Base-by-base conservation (phyloP, 768 basidiomycete species). In the Boletus rubroflammeus region DNA sequence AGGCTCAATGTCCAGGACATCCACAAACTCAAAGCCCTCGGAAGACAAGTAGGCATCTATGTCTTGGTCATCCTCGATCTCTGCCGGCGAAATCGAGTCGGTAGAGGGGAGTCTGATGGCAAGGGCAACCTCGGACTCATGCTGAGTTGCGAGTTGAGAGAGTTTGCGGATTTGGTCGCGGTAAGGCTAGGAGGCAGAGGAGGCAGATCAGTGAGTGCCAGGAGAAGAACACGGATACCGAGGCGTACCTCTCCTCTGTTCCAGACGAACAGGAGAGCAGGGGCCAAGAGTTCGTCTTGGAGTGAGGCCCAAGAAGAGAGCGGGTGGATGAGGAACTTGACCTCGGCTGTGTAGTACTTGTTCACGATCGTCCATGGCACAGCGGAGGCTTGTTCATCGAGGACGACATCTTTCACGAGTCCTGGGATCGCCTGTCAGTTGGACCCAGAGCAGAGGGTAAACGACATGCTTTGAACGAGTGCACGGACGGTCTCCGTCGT, bases 261-360 rank as follows among this genome's bases (percentile, higher is more conserved):
- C 85, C 88, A 93, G 14, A 86, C 81, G 60, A 83, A 91, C 40
- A 93, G 73, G 29, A 91, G 69, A 10, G 91, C 91, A 21, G 90
- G 89, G 6, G 83, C 71, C 19, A 29, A 32, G 26, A 57, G 45
- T 35, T 71, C 70, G 17, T 78, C 71, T 19, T 75, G 67, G 42
- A 75, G 66, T 17, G 75, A 69, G 29, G 67, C 68, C 55, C 81
- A 74, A 11, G 76, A 73, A 29, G 73, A 70, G 50, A 82, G 66
- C 17, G 77, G 72, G 51, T 78, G 77, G 11, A 77, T 72, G 32
- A 81, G 72, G 64, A 93, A 91, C 56, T 84, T 82, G 7, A 93
- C 86, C 54, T 79, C 75, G 2, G 90, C 91, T 14, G 81, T 81
- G 72, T 93, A 93, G 70, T 93, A 93, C 67, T 81, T 85, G 74